phyloP scores from a whole-genome alignment of 805 yeast genomes.

The Candida qinlingensis region DNA sequence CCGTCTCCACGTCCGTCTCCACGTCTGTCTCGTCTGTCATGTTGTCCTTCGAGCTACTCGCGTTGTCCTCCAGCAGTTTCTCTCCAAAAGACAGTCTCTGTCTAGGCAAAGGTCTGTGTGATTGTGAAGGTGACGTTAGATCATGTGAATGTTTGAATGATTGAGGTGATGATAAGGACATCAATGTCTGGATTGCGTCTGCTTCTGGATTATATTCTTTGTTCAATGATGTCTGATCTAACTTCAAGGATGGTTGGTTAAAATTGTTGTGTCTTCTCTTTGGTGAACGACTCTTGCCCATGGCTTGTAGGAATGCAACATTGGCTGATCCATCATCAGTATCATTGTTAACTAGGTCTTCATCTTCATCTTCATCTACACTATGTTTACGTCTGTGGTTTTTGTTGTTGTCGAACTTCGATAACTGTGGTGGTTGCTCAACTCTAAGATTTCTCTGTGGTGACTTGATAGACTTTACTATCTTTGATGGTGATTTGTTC shows the following conservation, averaged over 20 bases:
- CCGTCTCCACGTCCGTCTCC: slow-evolving; percentile 9
- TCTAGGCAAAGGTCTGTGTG: slow-evolving; percentile 11
- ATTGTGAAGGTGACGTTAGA: background rate
- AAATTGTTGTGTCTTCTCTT: slow-evolving; percentile 17
- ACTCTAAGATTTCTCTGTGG: slow-evolving; percentile 5
- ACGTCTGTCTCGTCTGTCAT: slow-evolving; percentile 14
- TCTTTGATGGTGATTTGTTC: slow-evolving; percentile 3
- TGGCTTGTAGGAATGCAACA: slow-evolving; percentile 34
- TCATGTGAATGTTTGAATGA: slow-evolving; percentile 9
- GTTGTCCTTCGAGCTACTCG: slow-evolving; percentile 16
- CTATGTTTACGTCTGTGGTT: slow-evolving; percentile 9
- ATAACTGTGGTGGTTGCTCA: slow-evolving; percentile 2
- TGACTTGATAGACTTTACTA: slow-evolving; percentile 6
- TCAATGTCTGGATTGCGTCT: slow-evolving; percentile 36
- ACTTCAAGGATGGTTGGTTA: background rate
- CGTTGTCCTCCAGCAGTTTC: slow-evolving; percentile 2
- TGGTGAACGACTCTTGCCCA: slow-evolving; percentile 29
- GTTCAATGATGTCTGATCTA: slow-evolving; percentile 4
- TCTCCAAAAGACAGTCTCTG: slow-evolving; percentile 23
- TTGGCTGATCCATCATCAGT: slow-evolving; percentile 32
- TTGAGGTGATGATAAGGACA: slow-evolving; percentile 35
- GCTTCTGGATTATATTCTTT: slow-evolving; percentile 27
- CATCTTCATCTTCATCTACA: background rate
- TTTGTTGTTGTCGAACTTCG: no score
- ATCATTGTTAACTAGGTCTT: slow-evolving; percentile 1